Percentiles rank a stretch among this genome's conserved stretches.
phyloP scores from a whole-genome alignment of 2,329 filamentous ascomycete genomes.

The Scytalidium sp. region DNA sequence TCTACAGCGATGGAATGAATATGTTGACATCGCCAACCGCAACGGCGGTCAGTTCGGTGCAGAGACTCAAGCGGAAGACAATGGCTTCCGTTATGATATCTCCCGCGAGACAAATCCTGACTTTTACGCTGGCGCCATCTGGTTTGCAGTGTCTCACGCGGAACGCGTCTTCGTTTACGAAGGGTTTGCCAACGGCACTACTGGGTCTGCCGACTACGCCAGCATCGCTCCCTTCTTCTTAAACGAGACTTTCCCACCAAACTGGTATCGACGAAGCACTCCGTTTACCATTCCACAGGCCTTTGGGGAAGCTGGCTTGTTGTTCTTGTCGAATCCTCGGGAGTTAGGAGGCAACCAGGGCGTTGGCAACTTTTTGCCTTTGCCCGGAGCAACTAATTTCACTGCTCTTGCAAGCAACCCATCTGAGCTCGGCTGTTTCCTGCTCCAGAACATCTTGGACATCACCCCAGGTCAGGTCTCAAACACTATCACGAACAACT shows the following conservation, averaged over 20 bases:
- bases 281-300: constrained; percentile 12
- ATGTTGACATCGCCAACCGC: neutral
- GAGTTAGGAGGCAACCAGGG: constrained; percentile 1
- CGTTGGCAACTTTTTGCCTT: constrained; percentile 3
- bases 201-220: constrained; percentile 13
- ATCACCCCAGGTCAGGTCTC: neutral
- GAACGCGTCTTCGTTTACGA: constrained; percentile 18
- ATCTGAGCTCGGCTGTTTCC: neutral
- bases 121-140: constrained; percentile 22
- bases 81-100: constrained; percentile 20
- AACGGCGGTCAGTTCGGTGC: constrained; percentile 22
- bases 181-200: constrained; percentile 17
- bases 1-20: constrained; percentile 9
- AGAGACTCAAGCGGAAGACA: constrained; percentile 20
- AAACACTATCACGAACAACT: neutral
- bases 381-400: no score
- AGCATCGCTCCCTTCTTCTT: constrained; percentile 20
- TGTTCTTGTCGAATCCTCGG: neutral
- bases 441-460: neutral
- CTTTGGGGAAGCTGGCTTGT: neutral
- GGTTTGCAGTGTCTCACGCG: constrained; percentile 14
- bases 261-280: constrained; percentile 17
- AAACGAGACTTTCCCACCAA: constrained; percentile 19
- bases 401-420: neutral
- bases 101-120: constrained; percentile 19